Evolutionary conservation across 805 yeast species (phyloP), one percentile per base, ranked within the genome.

Genomic region (Metschnikowia borealis): DNA sequence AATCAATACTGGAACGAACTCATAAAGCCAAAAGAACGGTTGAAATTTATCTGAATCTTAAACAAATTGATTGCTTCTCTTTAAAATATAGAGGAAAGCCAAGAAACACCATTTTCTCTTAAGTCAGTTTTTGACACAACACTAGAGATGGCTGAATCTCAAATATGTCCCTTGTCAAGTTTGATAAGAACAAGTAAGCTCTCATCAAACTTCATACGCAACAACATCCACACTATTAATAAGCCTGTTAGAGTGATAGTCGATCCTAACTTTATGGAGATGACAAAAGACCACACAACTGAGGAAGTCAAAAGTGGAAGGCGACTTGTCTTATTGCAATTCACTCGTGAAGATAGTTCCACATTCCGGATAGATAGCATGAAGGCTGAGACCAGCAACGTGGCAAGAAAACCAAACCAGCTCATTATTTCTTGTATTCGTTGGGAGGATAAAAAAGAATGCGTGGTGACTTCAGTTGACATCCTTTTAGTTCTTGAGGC

Each of bases 401-500:
- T 33, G 67, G 79, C 2, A 68, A 70, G 38, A 44, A 64, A 38
- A 64, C 65, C 31, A 60, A 69, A 71, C 4, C 69, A 68, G 45
- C 75, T 80, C 6, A 77, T 80, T 15, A 73, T 83, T 17, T 75
- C 82, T 17, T 84, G 89, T 61, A 82, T 84, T 32, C 74, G 71
- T 60, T 82, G 86, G 83, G 65, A 68, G 38, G 80, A 76, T 43
- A 66, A 71, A 44, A 63, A 65, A 35, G 66, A 73, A 52, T 75
- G 70, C 60, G 81, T 73, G 49, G 82, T 83, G 31, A 84, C 89
- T 0, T 79, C 85, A 1, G 89, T 84, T 17, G 89, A 84, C 61
- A 71, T 84, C 38, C 80, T 84, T 15, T 62, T 73, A 18, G 63
- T 84, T 5, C 64, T 84, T 34, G 89, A 84, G 59, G 72, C 74